Evolutionary conservation across 1,284 basidiomycete species (phyloP), one percentile per base, ranked within the genome.

Genomic region (Heterobasidion occidentale): DNA sequence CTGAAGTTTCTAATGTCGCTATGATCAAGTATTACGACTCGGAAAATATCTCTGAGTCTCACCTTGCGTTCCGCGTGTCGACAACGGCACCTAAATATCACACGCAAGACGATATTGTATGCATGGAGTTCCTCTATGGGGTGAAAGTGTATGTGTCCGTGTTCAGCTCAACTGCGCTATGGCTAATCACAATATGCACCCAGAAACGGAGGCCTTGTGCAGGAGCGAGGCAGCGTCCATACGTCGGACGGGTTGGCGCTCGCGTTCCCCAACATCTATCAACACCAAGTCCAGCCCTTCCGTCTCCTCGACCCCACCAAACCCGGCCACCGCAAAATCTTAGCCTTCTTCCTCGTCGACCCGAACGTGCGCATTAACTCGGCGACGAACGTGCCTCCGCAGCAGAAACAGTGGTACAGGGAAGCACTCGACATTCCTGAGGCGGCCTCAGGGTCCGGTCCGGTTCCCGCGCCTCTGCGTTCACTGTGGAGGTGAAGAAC

Each of bases 201-300:
- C 46, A 48, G 46, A n/a, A 20, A 48, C 12, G 27, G 6, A 14
- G 50, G 33, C 15, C 17, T 47, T 51, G 27, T 56, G 33, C 64
- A 66, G 54, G 53, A 62, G 46, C 60, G 65, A 38, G 66, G 65
- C 44, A 53, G 59, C 6, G 57, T 67, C 46, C 45, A 51, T 15
- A 66, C 68, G 2, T 59, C 53, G 6, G 56, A 65, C 33, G 63
- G 59, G 36, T 61, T 64, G 42, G 56, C 60, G 56, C 36, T 75
- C 62, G 60, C 67, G 51, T 62, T 74, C 63, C 62, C 65, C 55
- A 64, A 75, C 64, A 48, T 71, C 57, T 60, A 71, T 61, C 62
- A 75, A 62, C 67, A 76, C 46, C 67, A 65, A 46, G 68, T 72
- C 15, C 61, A 62, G 49, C 63, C 65, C 11, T 71, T 72, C 58